Conservation (phyloP, 202 grass and related monocot species). For the Setaria italica region DNA sequence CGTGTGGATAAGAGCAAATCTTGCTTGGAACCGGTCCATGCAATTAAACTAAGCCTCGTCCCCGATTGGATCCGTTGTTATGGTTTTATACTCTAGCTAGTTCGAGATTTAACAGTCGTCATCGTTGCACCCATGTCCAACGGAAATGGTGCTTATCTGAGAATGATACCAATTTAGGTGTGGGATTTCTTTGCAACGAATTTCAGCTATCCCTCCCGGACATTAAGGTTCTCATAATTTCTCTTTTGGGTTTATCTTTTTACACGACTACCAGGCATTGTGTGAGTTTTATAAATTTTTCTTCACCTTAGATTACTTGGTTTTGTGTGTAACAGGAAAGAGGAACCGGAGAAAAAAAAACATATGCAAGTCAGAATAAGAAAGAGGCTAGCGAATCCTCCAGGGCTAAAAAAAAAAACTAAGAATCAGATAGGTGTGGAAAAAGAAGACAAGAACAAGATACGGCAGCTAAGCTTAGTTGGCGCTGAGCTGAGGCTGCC, state of each 20-base stretch:
- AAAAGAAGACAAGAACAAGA: neutral
- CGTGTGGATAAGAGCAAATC: slow-evolving; percentile 32
- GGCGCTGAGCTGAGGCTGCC: slow-evolving; percentile 13
- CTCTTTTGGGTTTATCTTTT: too few relatives aligned
- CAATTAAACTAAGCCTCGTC: slow-evolving; percentile 7
- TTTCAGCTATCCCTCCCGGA: too few relatives aligned
- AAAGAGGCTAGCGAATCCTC: neutral
- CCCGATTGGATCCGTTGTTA: neutral
- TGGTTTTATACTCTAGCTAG: neutral
- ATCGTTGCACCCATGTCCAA: neutral
- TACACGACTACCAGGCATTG: too few relatives aligned
- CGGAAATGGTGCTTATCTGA: neutral
- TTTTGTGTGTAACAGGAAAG: too few relatives aligned
- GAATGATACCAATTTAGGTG: neutral
- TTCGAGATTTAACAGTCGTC: neutral
- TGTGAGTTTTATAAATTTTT: too few relatives aligned
- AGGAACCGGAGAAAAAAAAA: neutral
- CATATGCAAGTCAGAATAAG: too few relatives aligned
- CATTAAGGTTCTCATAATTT: too few relatives aligned
- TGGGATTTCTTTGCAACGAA: too few relatives aligned
- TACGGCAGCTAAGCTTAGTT: slow-evolving; percentile 23
- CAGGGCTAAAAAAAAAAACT: neutral
- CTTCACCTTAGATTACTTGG: too few relatives aligned
- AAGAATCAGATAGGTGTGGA: neutral
- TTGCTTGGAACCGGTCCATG: slow-evolving; percentile 36